Evolutionary conservation across 371 early-diverging fungal species (phyloP).

Genomic region (Mortierella sp.): DNA sequence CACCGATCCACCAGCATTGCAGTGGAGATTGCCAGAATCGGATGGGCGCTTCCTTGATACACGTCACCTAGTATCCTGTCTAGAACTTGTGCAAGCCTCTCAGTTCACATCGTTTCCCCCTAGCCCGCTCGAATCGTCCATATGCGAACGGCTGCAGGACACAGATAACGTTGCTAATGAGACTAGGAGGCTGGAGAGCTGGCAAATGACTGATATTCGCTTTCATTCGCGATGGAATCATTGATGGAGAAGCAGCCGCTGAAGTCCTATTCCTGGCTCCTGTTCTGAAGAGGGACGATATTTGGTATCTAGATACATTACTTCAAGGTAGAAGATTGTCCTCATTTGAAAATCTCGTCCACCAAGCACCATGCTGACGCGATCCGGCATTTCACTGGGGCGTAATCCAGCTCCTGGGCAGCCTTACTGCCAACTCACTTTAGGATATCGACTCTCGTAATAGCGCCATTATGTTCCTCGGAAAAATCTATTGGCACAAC

Average conservation of each 20-base stretch:
- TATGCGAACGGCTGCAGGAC: too few relatives aligned
- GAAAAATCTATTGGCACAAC: conserved; percentile 4
- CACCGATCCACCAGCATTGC: too few relatives aligned
- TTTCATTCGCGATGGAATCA: neutral
- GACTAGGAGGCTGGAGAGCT: neutral
- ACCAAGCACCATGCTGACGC: conserved; percentile 1
- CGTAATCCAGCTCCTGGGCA: conserved; percentile 3
- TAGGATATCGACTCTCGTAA: neutral
- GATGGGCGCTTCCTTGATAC: too few relatives aligned
- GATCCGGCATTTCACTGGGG: conserved; percentile 11
- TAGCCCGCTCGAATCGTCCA: too few relatives aligned
- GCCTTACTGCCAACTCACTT: neutral
- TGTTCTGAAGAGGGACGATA: neutral
- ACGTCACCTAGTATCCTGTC: too few relatives aligned
- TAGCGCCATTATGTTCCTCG: conserved; percentile 2
- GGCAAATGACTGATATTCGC: neutral
- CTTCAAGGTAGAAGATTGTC: conserved; percentile 1
- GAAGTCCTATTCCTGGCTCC: neutral
- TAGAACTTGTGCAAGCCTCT: too few relatives aligned
- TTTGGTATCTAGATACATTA: neutral
- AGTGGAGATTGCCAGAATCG: too few relatives aligned
- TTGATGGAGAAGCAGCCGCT: neutral
- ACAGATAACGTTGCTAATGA: neutral
- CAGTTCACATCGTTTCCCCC: too few relatives aligned
- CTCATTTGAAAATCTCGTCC: neutral